phyloP scores from a whole-genome alignment of 164 flowering plant species.

The Aristolochia fimbriata region DNA sequence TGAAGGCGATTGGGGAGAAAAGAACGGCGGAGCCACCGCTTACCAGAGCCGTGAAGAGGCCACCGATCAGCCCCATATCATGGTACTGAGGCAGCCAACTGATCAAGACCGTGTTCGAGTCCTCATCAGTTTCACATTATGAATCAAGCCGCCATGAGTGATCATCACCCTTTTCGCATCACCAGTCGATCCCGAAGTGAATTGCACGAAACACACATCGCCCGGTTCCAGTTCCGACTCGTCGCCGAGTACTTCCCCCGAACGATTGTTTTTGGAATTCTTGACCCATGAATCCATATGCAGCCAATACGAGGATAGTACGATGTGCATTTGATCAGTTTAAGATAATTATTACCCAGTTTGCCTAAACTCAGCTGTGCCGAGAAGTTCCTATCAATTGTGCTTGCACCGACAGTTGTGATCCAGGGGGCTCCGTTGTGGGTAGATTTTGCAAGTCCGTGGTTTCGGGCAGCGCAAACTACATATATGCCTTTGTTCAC shows the following conservation, averaged over 20 bases:
- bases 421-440: constrained; percentile 42
- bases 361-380: background rate
- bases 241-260: background rate
- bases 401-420: constrained; percentile 36
- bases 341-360: background rate
- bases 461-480: constrained; percentile 29
- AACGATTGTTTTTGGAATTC: constrained; percentile 19
- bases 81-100: constrained; percentile 95
- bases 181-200: constrained; percentile 82
- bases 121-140: constrained; percentile 70
- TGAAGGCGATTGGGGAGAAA: constrained; percentile 72
- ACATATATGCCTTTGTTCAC: constrained; percentile 34
- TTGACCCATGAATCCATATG: constrained; percentile 67
- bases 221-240: constrained; percentile 29
- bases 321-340: constrained; percentile 6
- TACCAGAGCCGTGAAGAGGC: constrained; percentile 63
- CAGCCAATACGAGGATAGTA: constrained; percentile 65
- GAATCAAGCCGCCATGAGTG: constrained; percentile 73
- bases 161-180: constrained; percentile 91
- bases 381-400: constrained; percentile 16
- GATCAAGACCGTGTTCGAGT: constrained; percentile 54
- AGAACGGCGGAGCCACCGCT: constrained; percentile 64
- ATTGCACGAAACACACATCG: constrained; percentile 66
- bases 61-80: constrained; percentile 84
- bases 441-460: constrained; percentile 12